phyloP scores from a whole-genome alignment of 805 yeast genomes.

The Limtongia smithiae region DNA sequence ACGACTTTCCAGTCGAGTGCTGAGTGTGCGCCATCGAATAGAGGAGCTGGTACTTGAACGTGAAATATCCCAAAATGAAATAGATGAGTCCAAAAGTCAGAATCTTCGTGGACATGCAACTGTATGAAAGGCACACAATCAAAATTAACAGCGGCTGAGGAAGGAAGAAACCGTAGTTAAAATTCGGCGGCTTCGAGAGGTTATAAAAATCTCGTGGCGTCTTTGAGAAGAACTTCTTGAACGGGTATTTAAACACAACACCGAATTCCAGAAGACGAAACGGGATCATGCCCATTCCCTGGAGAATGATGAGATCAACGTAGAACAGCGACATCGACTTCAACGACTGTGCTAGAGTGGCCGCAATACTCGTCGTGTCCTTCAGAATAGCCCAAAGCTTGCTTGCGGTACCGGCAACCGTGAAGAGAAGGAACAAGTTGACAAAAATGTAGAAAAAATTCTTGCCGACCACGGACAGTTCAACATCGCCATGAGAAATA shows the following conservation, averaged over 20 bases:
- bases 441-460: constrained; percentile 94
- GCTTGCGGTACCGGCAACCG: constrained; percentile 88
- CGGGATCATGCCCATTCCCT: constrained; percentile 82
- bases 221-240: constrained; percentile 58
- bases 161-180: constrained; percentile 84
- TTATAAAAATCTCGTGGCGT: constrained; percentile 80
- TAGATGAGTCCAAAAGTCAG: constrained; percentile 79
- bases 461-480: constrained; percentile 81
- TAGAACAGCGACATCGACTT: constrained; percentile 79
- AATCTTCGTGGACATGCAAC: constrained; percentile 85
- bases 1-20: constrained; percentile 93
- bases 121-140: constrained; percentile 79
- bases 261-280: constrained; percentile 80
- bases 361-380: constrained; percentile 87
- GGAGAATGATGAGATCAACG: constrained; percentile 78
- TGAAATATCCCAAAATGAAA: constrained; percentile 80
- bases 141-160: constrained; percentile 89
- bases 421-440: constrained; percentile 87
- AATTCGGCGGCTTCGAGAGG: constrained; percentile 80
- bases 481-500: constrained; percentile 89
- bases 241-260: constrained; percentile 68
- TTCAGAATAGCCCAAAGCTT: constrained; percentile 73
- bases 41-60: constrained; percentile 83
- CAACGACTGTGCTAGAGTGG: constrained; percentile 77
- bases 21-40: constrained; percentile 91